These are phyloP conservation scores for Tranzscheliella williamsii DNA, from an alignment of 1,284 basidiomycete genomes.

Conservation along the genomic window DNA sequence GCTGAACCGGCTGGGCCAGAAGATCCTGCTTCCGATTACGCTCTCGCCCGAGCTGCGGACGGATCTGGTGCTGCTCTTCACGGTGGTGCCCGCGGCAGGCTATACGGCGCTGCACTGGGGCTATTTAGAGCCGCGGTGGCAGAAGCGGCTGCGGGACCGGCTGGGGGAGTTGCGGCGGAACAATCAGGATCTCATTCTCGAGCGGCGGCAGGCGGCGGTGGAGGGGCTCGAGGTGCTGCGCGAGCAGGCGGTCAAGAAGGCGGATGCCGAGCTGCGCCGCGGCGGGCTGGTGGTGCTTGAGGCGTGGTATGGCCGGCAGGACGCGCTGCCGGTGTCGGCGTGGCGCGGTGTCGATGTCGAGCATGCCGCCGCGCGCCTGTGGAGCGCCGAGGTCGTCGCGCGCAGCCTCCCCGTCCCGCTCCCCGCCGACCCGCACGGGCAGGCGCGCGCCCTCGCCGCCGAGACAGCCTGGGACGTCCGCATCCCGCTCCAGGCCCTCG, in stretches of 20 bases:
- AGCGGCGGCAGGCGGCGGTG: slow-evolving; percentile 67
- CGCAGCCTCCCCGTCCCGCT: neutral
- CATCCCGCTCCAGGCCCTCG: slow-evolving; percentile 78
- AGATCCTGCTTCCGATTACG: slow-evolving; percentile 67
- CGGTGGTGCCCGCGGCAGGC: slow-evolving; percentile 66
- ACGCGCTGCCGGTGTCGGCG: slow-evolving; percentile 16
- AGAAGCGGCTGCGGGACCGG: slow-evolving; percentile 60
- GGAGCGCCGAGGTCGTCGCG: neutral
- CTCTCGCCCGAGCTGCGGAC: slow-evolving; percentile 65
- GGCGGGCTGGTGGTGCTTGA: slow-evolving; percentile 72
- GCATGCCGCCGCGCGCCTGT: neutral
- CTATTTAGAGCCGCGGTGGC: slow-evolving; percentile 67
- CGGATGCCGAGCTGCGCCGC: slow-evolving; percentile 61
- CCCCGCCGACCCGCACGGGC: neutral
- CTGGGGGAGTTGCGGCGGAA: slow-evolving; percentile 67
- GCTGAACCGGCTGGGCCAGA: slow-evolving; percentile 67
- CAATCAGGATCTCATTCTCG: slow-evolving; percentile 68
- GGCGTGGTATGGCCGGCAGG: slow-evolving; percentile 67
- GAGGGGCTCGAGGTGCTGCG: slow-evolving; percentile 65
- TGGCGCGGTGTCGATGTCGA: neutral
- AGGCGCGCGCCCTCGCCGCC: neutral
- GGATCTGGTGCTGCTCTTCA: slow-evolving; percentile 64
- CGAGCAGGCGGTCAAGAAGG: slow-evolving; percentile 62
- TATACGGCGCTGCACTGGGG: slow-evolving; percentile 68
- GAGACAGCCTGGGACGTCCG: slow-evolving; percentile 73